Conservation (phyloP, 2,329 filamentous ascomycete genomes). For the Phoma herbarum region DNA sequence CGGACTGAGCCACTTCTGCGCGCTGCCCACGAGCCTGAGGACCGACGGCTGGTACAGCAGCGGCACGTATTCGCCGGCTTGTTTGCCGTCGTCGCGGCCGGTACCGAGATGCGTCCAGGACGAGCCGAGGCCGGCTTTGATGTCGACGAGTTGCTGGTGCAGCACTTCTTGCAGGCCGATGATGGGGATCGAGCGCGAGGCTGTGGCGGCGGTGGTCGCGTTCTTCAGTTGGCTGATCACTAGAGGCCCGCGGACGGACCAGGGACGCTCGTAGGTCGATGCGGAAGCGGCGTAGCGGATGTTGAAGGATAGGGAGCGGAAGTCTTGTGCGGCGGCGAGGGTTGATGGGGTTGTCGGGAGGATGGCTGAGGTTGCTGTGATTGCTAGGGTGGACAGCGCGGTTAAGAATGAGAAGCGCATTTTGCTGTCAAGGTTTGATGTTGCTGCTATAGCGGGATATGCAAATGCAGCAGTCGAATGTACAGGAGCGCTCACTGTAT, state of each 20-base stretch:
- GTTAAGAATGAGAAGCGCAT: slow-evolving; percentile 1
- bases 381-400: background rate
- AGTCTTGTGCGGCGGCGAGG: slow-evolving; percentile 15
- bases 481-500: too few species aligned
- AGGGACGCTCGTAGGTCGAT: slow-evolving; percentile 64
- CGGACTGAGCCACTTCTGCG: slow-evolving; percentile 77
- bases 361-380: background rate
- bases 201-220: slow-evolving; percentile 59
- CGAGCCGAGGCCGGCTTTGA: slow-evolving; percentile 58
- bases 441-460: background rate
- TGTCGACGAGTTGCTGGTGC: slow-evolving; percentile 66
- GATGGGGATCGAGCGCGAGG: slow-evolving; percentile 60
- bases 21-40: slow-evolving; percentile 66
- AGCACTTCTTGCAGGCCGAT: slow-evolving; percentile 75
- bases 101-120: slow-evolving; percentile 69
- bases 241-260: slow-evolving; percentile 65
- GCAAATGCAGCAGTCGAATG: background rate
- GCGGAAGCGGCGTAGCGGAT: slow-evolving; percentile 67
- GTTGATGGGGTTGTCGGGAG: background rate
- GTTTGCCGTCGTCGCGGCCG: slow-evolving; percentile 69
- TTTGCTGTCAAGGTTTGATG: background rate
- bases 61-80: slow-evolving; percentile 78
- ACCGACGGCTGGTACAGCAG: slow-evolving; percentile 72
- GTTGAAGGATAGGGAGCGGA: slow-evolving; percentile 66
- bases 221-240: slow-evolving; percentile 61